These are phyloP conservation scores for Ophiocordyceps camponoti-floridani DNA, from an alignment of 2,329 filamentous ascomycete genomes.

Conservation along the genomic window DNA sequence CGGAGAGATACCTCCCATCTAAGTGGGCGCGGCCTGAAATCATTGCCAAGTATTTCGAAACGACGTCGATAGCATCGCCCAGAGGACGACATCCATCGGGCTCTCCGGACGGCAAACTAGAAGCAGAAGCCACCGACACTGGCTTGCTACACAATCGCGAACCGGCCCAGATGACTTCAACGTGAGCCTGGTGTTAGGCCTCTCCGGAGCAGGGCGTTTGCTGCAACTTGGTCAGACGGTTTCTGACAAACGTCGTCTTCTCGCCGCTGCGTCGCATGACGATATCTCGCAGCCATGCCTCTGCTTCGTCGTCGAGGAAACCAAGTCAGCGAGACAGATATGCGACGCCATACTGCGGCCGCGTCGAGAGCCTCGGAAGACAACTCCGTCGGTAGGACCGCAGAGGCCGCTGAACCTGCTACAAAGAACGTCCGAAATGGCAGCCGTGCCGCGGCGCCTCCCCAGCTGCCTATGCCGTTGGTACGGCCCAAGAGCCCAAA, in stretches of 20 bases:
- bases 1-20: not conserved
- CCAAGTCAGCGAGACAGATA: constrained; percentile 39
- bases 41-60: not conserved
- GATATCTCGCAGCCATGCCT: constrained; percentile 29
- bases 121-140: not conserved
- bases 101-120: not conserved
- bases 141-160: not conserved
- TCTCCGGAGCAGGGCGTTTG: not conserved
- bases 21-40: not conserved
- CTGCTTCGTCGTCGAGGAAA: constrained; percentile 44
- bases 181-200: not conserved
- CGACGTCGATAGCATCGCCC: not conserved
- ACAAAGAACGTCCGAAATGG: not conserved
- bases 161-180: not conserved
- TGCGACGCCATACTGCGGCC: constrained; percentile 31
- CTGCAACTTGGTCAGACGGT: not conserved
- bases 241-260: constrained; percentile 1
- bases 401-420: constrained; percentile 7
- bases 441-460: not conserved
- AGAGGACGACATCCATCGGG: not conserved
- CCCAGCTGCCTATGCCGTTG: not conserved
- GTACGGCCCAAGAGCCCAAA: not conserved
- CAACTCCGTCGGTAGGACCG: not conserved
- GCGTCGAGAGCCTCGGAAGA: constrained; percentile 9
- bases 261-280: constrained; percentile 18